Evolutionary conservation across 2,329 filamentous ascomycete genomes (phyloP).

Genomic region (Coniella vitis): DNA sequence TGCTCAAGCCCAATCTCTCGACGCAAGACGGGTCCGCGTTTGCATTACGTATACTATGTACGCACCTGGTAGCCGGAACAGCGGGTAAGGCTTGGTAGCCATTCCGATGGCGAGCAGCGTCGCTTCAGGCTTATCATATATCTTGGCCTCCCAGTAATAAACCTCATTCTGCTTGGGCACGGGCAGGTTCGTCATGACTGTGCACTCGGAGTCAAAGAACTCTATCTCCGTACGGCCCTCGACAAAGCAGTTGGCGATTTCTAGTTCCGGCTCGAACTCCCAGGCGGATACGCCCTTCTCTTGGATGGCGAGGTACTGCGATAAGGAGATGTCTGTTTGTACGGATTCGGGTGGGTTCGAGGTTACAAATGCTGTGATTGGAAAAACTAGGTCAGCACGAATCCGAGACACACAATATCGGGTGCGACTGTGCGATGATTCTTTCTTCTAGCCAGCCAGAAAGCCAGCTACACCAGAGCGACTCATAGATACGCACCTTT

Average conservation of each 20-base stretch:
- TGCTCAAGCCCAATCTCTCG: not conserved
- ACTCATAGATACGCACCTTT: conserved; percentile 84
- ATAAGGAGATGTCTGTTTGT: conserved; percentile 94
- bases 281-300: conserved; percentile 99
- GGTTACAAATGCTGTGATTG: conserved; percentile 71
- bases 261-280: conserved; percentile 98
- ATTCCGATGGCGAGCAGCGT: conserved; percentile 87
- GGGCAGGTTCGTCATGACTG: conserved; percentile 91
- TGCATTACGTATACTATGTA: conserved; percentile 4
- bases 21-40: too few species aligned
- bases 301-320: conserved; percentile 95
- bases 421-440: too few species aligned
- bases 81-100: conserved; percentile 92
- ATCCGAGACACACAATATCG: too few species aligned
- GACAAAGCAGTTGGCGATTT: conserved; percentile 98
- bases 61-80: conserved; percentile 89
- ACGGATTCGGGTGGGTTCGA: conserved; percentile 91
- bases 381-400: too few species aligned
- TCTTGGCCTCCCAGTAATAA: conserved; percentile 99
- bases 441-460: too few species aligned
- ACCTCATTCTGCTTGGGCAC: conserved; percentile 99
- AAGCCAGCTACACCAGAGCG: too few species aligned
- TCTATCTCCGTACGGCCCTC: conserved; percentile 95
- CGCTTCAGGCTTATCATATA: conserved; percentile 91
- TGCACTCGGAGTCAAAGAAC: conserved; percentile 97